Conservation (phyloP, 1,284 basidiomycete species). For the Mycena sp. region DNA sequence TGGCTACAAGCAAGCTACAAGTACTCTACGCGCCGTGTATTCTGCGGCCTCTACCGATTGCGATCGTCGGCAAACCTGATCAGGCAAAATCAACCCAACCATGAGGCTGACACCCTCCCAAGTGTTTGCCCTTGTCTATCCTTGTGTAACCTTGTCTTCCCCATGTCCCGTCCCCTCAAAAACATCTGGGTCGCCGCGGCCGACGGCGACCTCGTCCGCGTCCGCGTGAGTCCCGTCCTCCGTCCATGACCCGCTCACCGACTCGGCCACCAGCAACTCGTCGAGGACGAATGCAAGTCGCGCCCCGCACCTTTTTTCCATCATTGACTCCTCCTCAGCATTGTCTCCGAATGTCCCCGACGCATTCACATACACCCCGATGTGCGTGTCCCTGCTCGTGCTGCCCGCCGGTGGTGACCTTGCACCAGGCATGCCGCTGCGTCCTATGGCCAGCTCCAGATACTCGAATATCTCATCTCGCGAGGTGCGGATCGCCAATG, state of each 20-base stretch:
- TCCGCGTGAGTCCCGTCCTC: slow-evolving; percentile 49
- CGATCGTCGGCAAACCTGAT: slow-evolving; percentile 20
- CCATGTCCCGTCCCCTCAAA: slow-evolving; percentile 46
- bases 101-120: background rate
- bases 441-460: slow-evolving; percentile 84
- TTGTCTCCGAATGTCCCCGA: slow-evolving; percentile 83
- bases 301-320: background rate
- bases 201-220: slow-evolving; percentile 76
- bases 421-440: slow-evolving; percentile 86
- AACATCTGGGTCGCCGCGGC: slow-evolving; percentile 94
- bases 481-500: slow-evolving; percentile 54
- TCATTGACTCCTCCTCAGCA: slow-evolving; percentile 52
- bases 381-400: slow-evolving; percentile 55
- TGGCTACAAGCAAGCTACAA: no score
- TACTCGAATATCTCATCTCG: slow-evolving; percentile 83
- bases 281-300: slow-evolving; percentile 65
- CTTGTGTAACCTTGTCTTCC: background rate
- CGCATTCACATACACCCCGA: slow-evolving; percentile 86
- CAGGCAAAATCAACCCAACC: background rate
- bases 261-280: slow-evolving; percentile 56
- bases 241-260: slow-evolving; percentile 10
- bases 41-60: background rate
- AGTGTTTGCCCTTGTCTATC: background rate
- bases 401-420: slow-evolving; percentile 11
- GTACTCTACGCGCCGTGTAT: no score